Base-by-base conservation (phyloP, 805 yeast species). In the Lachancea sp. region DNA sequence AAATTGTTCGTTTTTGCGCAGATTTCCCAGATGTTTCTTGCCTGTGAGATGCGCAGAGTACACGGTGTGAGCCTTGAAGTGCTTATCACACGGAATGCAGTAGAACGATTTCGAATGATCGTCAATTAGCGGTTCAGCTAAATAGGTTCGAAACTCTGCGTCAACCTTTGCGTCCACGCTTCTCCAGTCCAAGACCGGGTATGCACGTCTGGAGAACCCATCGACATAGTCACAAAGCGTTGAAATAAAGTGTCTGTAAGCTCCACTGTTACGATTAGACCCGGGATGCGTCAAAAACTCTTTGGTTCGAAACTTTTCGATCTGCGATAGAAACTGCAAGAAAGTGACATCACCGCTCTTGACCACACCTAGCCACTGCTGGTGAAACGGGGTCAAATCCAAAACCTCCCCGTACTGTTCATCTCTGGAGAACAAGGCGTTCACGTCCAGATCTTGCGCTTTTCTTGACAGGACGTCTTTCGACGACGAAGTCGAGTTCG, bases 1-100 rank as follows among this genome's bases (percentile, higher is more conserved):
- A 7, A 62, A 46, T 2, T 56, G 47, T 30, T 52, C 53, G 8
- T 58, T 52, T 17, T 52, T 57, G 20, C 49, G 55, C 0, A 53
- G 58, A 32, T 78, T 78, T 52, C 79, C 82, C 46, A 71, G 66
- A 59, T 91, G 97, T 53, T 81, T 82, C 58, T 84, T 85, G 1
- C 96, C 95, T 1, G 55, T 48, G 20, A 87, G 62, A 69, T 91
- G 97, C 2, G 76, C 80, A 3, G 73, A 63, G 58, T 70, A 89
- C 0, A 85, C 93, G 0, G 88, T 65, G 22, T 67, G 67, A 42
- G 82, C 82, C 12, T 84, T 67, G 58, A 86, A 89, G 16, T 55
- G 46, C 56, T 78, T 83, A 25, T 75, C 70, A 59, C 97, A 91
- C 0, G 74, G 72, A 3, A 62, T 50, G 59, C 97, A 91, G 52